Evolutionary conservation across 2,329 filamentous ascomycete genomes (phyloP).

Genomic region (Reticulascus tulasneorum): DNA sequence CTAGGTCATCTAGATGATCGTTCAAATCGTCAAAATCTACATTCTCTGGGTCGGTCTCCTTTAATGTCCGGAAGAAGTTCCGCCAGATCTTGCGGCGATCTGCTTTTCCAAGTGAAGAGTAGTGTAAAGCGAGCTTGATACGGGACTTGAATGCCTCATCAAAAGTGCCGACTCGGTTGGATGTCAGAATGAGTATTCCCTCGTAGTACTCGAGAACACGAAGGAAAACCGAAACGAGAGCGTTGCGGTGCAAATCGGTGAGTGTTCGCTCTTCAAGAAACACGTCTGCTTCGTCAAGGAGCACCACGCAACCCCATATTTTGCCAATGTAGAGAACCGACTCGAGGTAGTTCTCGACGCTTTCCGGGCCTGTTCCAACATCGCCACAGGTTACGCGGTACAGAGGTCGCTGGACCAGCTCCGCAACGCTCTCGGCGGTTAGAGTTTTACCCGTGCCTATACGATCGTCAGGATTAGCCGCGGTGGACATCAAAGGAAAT

Average conservation of each 20-base stretch:
- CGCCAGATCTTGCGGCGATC: slow-evolving; percentile 12
- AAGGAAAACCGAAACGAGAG: slow-evolving; percentile 31
- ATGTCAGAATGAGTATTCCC: slow-evolving; percentile 31
- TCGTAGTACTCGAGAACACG: slow-evolving; percentile 30
- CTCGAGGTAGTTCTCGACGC: slow-evolving; percentile 18
- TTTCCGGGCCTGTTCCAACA: slow-evolving; percentile 17
- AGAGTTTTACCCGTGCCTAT: slow-evolving; percentile 2
- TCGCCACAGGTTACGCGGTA: slow-evolving; percentile 22
- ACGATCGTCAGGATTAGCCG: no score
- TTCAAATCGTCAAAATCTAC: neutral
- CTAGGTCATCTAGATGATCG: neutral
- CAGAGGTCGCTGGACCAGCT: slow-evolving; percentile 13
- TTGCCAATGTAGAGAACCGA: neutral
- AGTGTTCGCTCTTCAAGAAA: slow-evolving; percentile 80
- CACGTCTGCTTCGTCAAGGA: slow-evolving; percentile 82
- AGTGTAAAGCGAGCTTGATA: slow-evolving; percentile 28
- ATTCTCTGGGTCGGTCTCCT: neutral
- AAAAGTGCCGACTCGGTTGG: slow-evolving; percentile 29
- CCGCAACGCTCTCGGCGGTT: slow-evolving; percentile 3
- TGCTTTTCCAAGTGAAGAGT: slow-evolving; percentile 18
- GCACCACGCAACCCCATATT: slow-evolving; percentile 73
- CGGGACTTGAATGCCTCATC: slow-evolving; percentile 33
- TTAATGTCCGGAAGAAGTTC: slow-evolving; percentile 10
- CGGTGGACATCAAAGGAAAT: slow-evolving; percentile 25
- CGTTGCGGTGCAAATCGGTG: slow-evolving; percentile 79